Evolutionary conservation across 23 red algal species (phyloP).

Genomic region (Rhodosorus marinus): DNA sequence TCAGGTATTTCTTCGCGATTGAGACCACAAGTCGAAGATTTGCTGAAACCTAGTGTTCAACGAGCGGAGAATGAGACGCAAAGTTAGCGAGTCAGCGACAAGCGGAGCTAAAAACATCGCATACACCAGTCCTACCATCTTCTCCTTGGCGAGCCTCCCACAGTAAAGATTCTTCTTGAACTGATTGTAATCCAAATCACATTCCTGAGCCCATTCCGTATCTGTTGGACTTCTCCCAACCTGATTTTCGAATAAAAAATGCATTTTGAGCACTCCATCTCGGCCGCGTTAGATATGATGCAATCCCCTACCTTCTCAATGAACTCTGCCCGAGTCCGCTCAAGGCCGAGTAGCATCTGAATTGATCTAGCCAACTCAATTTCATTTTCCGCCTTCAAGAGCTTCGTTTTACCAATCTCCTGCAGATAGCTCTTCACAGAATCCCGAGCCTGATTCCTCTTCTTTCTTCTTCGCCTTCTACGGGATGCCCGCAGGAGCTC

Average conservation of each 20-base stretch:
- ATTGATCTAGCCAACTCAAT: slow-evolving; percentile 34
- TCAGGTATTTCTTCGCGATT: slow-evolving; percentile 86
- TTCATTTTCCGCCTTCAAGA: slow-evolving; percentile 49
- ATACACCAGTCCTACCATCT: too few species aligned
- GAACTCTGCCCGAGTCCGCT: too few species aligned
- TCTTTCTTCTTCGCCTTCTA: not conserved
- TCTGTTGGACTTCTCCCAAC: slow-evolving; percentile 25
- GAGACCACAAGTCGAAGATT: slow-evolving; percentile 88
- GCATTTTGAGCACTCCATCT: too few species aligned
- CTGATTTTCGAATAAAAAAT: slow-evolving; percentile 6
- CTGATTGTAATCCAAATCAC: slow-evolving; percentile 6
- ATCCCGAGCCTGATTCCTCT: slow-evolving; percentile 7
- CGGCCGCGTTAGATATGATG: too few species aligned
- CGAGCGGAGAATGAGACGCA: too few species aligned
- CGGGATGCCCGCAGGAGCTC: not conserved
- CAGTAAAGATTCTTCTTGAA: slow-evolving; percentile 10
- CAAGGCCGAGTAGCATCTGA: slow-evolving; percentile 1
- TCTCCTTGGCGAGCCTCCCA: slow-evolving; percentile 63
- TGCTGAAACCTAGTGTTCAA: too few species aligned
- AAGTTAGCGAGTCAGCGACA: too few species aligned
- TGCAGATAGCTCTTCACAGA: slow-evolving; percentile 23
- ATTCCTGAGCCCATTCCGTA: slow-evolving; percentile 31
- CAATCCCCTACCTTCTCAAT: too few species aligned
- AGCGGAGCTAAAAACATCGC: too few species aligned
- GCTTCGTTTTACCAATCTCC: slow-evolving; percentile 55